A percentile compares a stretch with the other conserved stretches of the same genome.
Evolutionary conservation across 2,329 filamentous ascomycete genomes (phyloP).

Genomic region (Monosporascus sp.): DNA sequence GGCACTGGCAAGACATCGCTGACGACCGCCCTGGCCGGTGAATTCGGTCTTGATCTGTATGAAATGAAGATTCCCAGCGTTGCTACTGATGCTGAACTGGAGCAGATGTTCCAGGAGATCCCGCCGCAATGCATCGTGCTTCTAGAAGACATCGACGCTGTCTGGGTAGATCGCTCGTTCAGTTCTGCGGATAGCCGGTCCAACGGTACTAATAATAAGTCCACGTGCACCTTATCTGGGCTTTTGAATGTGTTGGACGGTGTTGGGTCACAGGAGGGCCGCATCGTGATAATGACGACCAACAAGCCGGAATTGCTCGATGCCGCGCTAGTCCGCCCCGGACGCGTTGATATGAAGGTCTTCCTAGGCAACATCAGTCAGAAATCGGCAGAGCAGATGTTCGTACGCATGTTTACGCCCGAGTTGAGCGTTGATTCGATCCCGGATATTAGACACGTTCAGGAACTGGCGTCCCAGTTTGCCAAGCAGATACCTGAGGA

Average conservation of each 20-base stretch:
- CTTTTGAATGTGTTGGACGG: constrained; percentile 61
- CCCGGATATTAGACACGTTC: constrained; percentile 7
- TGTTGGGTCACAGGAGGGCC: constrained; percentile 57
- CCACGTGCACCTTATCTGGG: constrained; percentile 50
- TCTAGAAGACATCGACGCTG: constrained; percentile 50
- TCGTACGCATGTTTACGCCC: constrained; percentile 28
- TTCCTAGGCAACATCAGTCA: constrained; percentile 31
- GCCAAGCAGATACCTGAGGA: constrained; percentile 25
- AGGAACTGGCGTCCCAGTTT: constrained; percentile 22
- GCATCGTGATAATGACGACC: constrained; percentile 62
- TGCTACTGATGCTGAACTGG: constrained; percentile 42
- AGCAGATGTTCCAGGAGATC: constrained; percentile 43
- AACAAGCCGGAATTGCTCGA: constrained; percentile 57
- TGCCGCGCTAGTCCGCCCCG: constrained; percentile 52
- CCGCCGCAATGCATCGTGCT: constrained; percentile 49
- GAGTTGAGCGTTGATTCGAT: constrained; percentile 10
- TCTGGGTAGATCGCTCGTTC: constrained; percentile 34
- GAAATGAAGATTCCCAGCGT: constrained; percentile 40
- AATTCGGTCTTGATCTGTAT: constrained; percentile 47
- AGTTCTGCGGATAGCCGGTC: constrained; percentile 17
- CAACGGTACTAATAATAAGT: constrained; percentile 12
- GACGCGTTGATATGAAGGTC: constrained; percentile 56
- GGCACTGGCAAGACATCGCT: constrained; percentile 36
- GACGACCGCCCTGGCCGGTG: constrained; percentile 44
- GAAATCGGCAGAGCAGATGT: constrained; percentile 29